Evolutionary conservation across 768 basidiomycete species (phyloP), one percentile per base, ranked within the genome.

Genomic region (Arthromyces matolae): DNA sequence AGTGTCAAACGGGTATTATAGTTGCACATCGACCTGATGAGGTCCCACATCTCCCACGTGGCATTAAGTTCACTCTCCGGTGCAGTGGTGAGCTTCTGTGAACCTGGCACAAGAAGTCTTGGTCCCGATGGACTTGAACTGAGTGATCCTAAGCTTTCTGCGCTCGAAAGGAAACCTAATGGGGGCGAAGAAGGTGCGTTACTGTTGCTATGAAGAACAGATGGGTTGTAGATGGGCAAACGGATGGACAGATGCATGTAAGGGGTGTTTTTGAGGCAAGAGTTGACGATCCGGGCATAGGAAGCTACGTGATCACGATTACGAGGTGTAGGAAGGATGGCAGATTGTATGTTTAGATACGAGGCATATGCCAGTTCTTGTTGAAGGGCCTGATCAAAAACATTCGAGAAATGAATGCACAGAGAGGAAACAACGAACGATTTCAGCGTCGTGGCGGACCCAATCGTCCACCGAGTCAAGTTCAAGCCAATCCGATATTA

Each of bases 21-120:
- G 48, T 85, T 85, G 64, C 96, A 99, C 27, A 95, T 78, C 3
- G 86, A 84, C 51, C 94, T 77, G 49, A 99, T 90, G 38, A 86
- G 77, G 64, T 98, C 96, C 96, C 96, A 99, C 82, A 94, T 95
- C 64, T 98, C 96, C 95, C 96, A 99, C 0, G 89, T 91, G 5
- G 74, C 78, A 57, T 84, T 83, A 43, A 89, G 68, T 51, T 84
- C 80, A 8, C 68, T 71, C 54, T 82, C 81, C 33, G 76, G 65
- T 14, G 75, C 64, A 29, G 64, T 66, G 14, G 67, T 57, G 9
- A 68, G 59, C 16, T 52, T 66, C 37, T 68, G 53, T 22, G 61
- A 48, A 49, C 68, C 67, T 0, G 73, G 66, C 5, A 77, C 58
- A 0, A 74, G 55, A 19, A 75, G 58, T 4, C 65, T 63, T 8